A percentile compares a stretch with the other conserved stretches of the same genome.
Conservation (phyloP, 2,329 filamentous ascomycete genomes). For the Aspergillus sp. region DNA sequence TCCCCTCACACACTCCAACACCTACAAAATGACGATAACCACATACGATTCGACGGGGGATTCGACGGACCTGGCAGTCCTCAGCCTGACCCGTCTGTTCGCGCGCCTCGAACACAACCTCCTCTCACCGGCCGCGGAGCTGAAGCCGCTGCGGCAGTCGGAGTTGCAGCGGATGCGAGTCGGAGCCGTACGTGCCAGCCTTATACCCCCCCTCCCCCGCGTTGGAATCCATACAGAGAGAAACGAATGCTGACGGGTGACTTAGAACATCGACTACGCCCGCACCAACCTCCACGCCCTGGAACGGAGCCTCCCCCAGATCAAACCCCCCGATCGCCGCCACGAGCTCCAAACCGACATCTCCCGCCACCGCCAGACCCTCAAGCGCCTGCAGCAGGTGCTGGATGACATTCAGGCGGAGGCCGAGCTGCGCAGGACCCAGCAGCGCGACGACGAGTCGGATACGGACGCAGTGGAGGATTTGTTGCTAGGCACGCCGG, state of each 20-base stretch:
- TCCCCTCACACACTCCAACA: not conserved
- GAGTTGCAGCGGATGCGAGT: constrained; percentile 44
- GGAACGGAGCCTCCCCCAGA: constrained; percentile 37
- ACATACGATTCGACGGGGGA: constrained; percentile 11
- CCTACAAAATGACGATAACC: constrained; percentile 19
- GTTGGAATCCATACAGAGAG: not conserved
- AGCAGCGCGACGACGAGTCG: constrained; percentile 18
- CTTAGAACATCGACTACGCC: constrained; percentile 46
- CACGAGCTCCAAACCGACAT: constrained; percentile 41
- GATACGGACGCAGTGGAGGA: constrained; percentile 23
- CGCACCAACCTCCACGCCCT: constrained; percentile 40
- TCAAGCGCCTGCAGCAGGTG: constrained; percentile 31
- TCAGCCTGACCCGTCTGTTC: constrained; percentile 43
- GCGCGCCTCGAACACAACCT: constrained; percentile 43
- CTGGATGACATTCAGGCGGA: constrained; percentile 32
- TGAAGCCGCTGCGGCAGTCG: constrained; percentile 36
- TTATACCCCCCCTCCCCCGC: not conserved
- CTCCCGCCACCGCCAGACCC: constrained; percentile 33
- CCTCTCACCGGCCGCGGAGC: constrained; percentile 36
- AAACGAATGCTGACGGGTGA: not conserved
- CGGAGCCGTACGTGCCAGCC: constrained; percentile 30
- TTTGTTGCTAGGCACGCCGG: constrained; percentile 27
- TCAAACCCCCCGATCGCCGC: constrained; percentile 38
- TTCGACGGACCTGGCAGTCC: constrained; percentile 30
- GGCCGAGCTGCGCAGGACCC: constrained; percentile 15